These are phyloP conservation scores for Yueomyces sp. DNA, from an alignment of 1,139 yeast genomes.

Conservation along the genomic window DNA sequence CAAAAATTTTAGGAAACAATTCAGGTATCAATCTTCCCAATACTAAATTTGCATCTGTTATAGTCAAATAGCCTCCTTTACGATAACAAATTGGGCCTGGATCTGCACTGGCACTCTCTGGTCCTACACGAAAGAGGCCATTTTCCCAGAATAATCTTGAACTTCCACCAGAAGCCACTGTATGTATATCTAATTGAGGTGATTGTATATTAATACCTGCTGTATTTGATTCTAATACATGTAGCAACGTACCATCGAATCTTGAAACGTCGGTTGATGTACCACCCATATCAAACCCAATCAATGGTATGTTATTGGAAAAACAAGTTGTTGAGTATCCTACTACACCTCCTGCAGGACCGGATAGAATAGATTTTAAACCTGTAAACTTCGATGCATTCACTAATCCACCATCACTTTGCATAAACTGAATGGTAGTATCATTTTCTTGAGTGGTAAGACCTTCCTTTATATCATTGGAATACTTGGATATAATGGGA, in stretches of 20 bases:
- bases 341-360: conserved; percentile 56
- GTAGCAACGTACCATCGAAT: conserved; percentile 36
- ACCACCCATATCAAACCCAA: conserved; percentile 55
- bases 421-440: conserved; percentile 39
- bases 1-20: conserved; percentile 44
- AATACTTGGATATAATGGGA: conserved; percentile 54
- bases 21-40: conserved; percentile 44
- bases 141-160: conserved; percentile 40
- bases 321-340: conserved; percentile 43
- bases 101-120: conserved; percentile 49
- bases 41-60: conserved; percentile 45
- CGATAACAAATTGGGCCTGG: conserved; percentile 53
- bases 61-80: conserved; percentile 46
- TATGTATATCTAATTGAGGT: conserved; percentile 45
- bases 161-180: conserved; percentile 56
- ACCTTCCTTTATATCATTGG: conserved; percentile 49
- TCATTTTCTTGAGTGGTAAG: conserved; percentile 30
- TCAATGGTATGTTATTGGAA: conserved; percentile 33
- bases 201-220: conserved; percentile 46
- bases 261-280: conserved; percentile 49
- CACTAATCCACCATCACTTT: conserved; percentile 49
- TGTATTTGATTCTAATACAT: conserved; percentile 42
- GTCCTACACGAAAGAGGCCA: conserved; percentile 46
- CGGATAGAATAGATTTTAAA: conserved; percentile 40
- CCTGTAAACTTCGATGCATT: conserved; percentile 39